A percentile compares a stretch with the other conserved stretches of the same genome.
Conservation (phyloP, 768 basidiomycete genomes). For the Baorangia bicolor region DNA sequence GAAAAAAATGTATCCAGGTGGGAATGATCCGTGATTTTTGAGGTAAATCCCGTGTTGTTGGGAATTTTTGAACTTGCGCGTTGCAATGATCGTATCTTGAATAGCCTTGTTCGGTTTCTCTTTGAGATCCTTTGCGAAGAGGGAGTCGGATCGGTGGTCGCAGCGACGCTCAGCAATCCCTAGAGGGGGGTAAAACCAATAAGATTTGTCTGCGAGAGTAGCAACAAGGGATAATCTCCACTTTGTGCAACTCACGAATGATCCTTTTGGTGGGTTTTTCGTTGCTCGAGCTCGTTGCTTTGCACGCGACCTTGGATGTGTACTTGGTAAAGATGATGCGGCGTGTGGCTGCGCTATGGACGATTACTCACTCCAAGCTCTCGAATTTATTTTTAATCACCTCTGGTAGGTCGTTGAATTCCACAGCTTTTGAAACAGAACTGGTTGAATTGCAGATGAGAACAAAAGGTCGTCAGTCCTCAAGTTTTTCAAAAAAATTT, state of each 20-base stretch:
- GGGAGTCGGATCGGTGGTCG: too few relatives aligned
- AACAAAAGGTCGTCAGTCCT: slow-evolving; percentile 1
- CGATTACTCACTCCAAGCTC: too few relatives aligned
- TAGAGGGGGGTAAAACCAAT: neutral
- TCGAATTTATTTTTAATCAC: slow-evolving; percentile 65
- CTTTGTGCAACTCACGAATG: slow-evolving; percentile 68
- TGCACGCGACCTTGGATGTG: too few relatives aligned
- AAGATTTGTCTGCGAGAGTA: neutral
- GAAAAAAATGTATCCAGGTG: slow-evolving; percentile 80
- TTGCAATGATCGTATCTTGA: too few relatives aligned
- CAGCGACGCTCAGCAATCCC: too few relatives aligned
- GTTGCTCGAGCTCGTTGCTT: slow-evolving; percentile 69
- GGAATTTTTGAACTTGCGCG: slow-evolving; percentile 73
- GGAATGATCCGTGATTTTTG: slow-evolving; percentile 76
- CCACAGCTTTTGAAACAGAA: slow-evolving; percentile 51
- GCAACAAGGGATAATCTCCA: slow-evolving; percentile 20
- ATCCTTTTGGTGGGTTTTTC: slow-evolving; percentile 70
- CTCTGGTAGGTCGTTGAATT: slow-evolving; percentile 82
- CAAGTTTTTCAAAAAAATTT: too few relatives aligned
- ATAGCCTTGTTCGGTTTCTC: too few relatives aligned
- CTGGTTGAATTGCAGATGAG: slow-evolving; percentile 22
- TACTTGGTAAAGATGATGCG: too few relatives aligned
- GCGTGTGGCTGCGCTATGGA: too few relatives aligned
- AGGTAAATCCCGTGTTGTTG: slow-evolving; percentile 67
- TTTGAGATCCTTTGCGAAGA: too few relatives aligned